Evolutionary conservation across 1,139 yeast genomes (phyloP).

Genomic region (Kluyveromyces sp.): DNA sequence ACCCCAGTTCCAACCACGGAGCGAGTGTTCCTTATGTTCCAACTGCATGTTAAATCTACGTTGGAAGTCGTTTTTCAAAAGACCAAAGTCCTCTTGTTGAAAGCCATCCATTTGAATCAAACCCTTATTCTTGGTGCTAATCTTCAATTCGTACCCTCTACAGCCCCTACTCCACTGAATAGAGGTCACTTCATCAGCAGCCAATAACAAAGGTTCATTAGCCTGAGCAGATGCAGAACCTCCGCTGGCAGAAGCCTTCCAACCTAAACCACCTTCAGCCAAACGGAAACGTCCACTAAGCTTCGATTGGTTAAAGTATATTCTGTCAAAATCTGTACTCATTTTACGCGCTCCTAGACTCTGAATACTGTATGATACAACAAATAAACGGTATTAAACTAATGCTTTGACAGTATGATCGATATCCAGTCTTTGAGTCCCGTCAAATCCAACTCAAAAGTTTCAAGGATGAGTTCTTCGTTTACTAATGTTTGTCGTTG

Average conservation of each 20-base stretch:
- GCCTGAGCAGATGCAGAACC: slow-evolving; percentile 41
- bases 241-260: slow-evolving; percentile 69
- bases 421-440: too few species aligned
- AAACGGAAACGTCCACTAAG: slow-evolving; percentile 85
- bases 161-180: slow-evolving; percentile 92
- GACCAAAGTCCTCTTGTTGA: slow-evolving; percentile 69
- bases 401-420: too few species aligned
- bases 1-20: slow-evolving; percentile 99
- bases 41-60: slow-evolving; percentile 64
- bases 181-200: slow-evolving; percentile 73
- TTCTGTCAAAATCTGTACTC: slow-evolving; percentile 64
- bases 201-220: slow-evolving; percentile 72
- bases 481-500: too few species aligned
- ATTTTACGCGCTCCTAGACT: slow-evolving; percentile 10
- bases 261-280: slow-evolving; percentile 92
- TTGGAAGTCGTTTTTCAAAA: slow-evolving; percentile 76
- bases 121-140: slow-evolving; percentile 83
- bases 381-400: not conserved
- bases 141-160: slow-evolving; percentile 80
- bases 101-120: slow-evolving; percentile 88
- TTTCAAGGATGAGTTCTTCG: too few species aligned
- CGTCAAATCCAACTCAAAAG: too few species aligned
- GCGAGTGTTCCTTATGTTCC: slow-evolving; percentile 81
- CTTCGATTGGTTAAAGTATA: slow-evolving; percentile 80
- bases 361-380: not conserved